A percentile compares a stretch with the other conserved stretches of the same genome.
Evolutionary conservation across 768 basidiomycete genomes (phyloP).

Genomic region (Saitozyma podzolica): DNA sequence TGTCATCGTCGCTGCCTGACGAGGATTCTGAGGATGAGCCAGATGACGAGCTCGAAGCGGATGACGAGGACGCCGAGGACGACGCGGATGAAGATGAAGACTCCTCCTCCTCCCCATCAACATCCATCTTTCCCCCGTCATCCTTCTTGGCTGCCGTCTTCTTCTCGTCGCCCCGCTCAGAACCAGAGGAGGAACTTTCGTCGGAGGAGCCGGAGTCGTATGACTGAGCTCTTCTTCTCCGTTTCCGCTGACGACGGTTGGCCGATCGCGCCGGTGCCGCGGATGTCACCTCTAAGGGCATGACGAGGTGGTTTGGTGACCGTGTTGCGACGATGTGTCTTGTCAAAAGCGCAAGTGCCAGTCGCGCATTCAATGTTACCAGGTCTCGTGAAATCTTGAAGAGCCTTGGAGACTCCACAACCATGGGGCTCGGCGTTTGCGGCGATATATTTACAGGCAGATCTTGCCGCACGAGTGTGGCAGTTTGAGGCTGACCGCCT

Average conservation of each 20-base stretch:
- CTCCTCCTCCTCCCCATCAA: slow-evolving; percentile 14
- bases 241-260: slow-evolving; percentile 1
- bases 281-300: too few relatives aligned
- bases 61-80: slow-evolving; percentile 23
- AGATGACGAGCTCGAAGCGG: slow-evolving; percentile 12
- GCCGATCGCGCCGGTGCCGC: background rate
- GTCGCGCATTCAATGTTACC: too few relatives aligned
- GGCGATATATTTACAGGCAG: too few relatives aligned
- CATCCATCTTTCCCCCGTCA: slow-evolving; percentile 12
- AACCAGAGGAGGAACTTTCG: background rate
- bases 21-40: slow-evolving; percentile 25
- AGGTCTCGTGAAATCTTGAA: too few relatives aligned
- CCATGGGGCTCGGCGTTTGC: too few relatives aligned
- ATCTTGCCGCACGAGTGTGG: too few relatives aligned
- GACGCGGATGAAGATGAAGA: slow-evolving; percentile 13
- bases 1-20: too few relatives aligned
- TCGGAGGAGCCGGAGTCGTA: slow-evolving; percentile 22
- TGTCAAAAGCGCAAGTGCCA: too few relatives aligned
- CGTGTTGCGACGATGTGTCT: too few relatives aligned
- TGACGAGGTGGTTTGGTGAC: too few relatives aligned
- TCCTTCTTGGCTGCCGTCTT: slow-evolving; percentile 8
- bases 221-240: slow-evolving; percentile 25
- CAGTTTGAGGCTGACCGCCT: too few relatives aligned
- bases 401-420: too few relatives aligned
- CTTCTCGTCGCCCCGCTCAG: background rate